These are phyloP conservation scores for Dactylellina parvicollis DNA, from an alignment of 2,329 filamentous ascomycete genomes.

Conservation along the genomic window DNA sequence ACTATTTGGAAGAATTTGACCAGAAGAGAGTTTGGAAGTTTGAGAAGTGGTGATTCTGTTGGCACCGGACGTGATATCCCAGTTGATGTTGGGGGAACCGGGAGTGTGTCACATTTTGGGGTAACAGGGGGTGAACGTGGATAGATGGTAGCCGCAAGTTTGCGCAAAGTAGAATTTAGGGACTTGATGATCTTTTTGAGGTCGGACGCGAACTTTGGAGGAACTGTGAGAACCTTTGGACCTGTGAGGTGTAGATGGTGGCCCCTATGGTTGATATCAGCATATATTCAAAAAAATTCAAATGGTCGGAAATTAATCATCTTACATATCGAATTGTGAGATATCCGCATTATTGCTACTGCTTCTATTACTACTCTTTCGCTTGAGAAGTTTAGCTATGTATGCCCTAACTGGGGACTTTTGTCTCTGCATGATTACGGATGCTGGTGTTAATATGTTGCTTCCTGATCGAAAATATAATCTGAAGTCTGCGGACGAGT, in stretches of 20 bases:
- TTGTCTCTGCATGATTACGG: background rate
- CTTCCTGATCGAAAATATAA: no score
- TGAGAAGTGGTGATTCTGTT: background rate
- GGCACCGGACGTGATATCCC: background rate
- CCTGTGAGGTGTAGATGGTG: slow-evolving; percentile 16
- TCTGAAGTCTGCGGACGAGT: no score
- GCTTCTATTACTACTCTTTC: background rate
- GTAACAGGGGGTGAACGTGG: background rate
- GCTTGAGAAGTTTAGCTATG: background rate
- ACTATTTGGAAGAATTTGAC: slow-evolving; percentile 8
- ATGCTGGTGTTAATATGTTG: no score
- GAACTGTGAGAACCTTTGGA: background rate
- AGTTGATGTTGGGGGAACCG: background rate
- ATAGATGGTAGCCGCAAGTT: background rate
- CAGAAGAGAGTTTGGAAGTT: background rate
- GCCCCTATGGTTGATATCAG: slow-evolving; percentile 10
- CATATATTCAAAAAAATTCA: no score
- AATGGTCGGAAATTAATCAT: background rate
- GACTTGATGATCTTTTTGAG: background rate
- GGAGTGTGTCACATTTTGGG: background rate
- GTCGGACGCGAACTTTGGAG: background rate
- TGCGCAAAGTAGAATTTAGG: background rate
- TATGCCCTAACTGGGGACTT: background rate
- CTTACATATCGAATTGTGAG: slow-evolving; percentile 15
- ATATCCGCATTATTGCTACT: background rate